phyloP scores from a whole-genome alignment of 257 asterid species.

The Solanum commersonii region DNA sequence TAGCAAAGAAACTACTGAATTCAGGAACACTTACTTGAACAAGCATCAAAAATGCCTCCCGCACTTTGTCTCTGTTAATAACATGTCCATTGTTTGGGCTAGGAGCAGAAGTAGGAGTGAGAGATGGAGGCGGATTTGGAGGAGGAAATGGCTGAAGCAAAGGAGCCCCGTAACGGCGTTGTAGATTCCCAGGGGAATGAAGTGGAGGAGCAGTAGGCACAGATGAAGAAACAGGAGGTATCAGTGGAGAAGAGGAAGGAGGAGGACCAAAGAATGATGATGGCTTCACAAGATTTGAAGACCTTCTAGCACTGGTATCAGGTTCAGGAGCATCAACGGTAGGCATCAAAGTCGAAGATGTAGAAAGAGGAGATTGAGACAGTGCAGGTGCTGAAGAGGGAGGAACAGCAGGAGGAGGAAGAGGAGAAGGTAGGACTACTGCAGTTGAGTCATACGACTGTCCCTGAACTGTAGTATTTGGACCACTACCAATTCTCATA shows the following conservation, averaged over 20 bases:
- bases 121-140: constrained; percentile 88
- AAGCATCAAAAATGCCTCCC: constrained; percentile 69
- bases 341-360: constrained; percentile 47
- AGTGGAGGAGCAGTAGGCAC: constrained; percentile 74
- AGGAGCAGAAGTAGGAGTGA: constrained; percentile 55
- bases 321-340: constrained; percentile 41
- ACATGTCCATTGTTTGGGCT: constrained; percentile 39
- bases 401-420: constrained; percentile 28
- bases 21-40: constrained; percentile 53
- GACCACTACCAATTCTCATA: constrained; percentile 43
- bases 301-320: constrained; percentile 23
- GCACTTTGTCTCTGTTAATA: constrained; percentile 69
- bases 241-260: constrained; percentile 50
- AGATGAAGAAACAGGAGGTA: constrained; percentile 62
- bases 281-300: constrained; percentile 78
- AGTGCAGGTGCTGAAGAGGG: constrained; percentile 38
- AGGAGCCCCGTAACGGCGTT: constrained; percentile 77
- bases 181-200: constrained; percentile 44
- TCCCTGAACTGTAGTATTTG: constrained; percentile 33
- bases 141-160: constrained; percentile 98
- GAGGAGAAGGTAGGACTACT: constrained; percentile 28
- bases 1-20: not conserved
- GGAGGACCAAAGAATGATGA: constrained; percentile 65
- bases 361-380: constrained; percentile 29
- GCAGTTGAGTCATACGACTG: constrained; percentile 41